Conservation (phyloP, 2,329 filamentous ascomycete species). For the Coniochaeta sp. region DNA sequence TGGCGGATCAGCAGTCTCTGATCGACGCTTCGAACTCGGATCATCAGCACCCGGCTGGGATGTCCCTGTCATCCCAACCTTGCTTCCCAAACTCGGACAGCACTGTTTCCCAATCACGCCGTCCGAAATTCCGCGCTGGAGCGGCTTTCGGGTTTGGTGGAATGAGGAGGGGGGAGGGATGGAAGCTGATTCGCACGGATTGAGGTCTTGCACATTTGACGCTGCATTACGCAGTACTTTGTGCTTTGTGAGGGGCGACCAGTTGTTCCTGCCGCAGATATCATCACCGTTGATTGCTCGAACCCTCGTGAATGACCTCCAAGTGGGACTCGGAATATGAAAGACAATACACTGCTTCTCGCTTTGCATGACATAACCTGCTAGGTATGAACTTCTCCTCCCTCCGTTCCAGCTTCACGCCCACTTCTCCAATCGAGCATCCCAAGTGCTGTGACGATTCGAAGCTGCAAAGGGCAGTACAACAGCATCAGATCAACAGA, state of each 20-base stretch:
- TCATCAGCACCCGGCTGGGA: background rate
- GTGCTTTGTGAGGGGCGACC: background rate
- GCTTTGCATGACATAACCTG: too few relatives aligned
- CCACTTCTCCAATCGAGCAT: background rate
- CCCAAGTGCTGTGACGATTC: background rate
- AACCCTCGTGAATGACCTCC: too few relatives aligned
- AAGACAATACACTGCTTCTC: background rate
- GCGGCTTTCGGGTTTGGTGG: background rate
- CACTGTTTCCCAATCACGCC: background rate
- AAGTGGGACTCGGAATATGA: background rate
- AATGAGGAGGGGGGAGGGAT: background rate
- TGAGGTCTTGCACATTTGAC: background rate
- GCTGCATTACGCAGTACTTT: background rate
- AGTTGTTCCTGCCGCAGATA: background rate
- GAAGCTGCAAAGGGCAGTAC: background rate
- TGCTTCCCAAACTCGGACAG: background rate
- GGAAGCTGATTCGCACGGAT: background rate
- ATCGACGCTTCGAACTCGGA: background rate
- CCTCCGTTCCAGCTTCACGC: background rate
- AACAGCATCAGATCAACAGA: background rate
- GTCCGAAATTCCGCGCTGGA: background rate
- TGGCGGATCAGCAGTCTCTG: background rate
- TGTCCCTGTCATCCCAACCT: background rate
- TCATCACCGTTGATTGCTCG: background rate
- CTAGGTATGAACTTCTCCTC: too few relatives aligned